Conservation (phyloP, 2,329 filamentous ascomycete species). For the Purpureocillium takamizusanense region DNA sequence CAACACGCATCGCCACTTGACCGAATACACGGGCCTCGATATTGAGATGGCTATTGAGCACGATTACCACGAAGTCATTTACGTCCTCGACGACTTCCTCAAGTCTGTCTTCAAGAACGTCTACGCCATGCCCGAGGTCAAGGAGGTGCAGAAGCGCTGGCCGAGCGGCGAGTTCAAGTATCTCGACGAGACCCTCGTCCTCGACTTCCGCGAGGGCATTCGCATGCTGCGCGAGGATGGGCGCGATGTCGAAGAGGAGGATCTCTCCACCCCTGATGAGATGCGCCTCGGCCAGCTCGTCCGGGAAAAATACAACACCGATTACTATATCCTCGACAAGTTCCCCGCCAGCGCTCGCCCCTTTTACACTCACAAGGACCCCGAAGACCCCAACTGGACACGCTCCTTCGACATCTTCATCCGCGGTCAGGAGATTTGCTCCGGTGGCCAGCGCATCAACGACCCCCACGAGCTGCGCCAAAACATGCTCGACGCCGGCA, state of each 20-base stretch:
- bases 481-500: constrained; percentile 67
- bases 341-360: constrained; percentile 78
- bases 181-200: constrained; percentile 74
- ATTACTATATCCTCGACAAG: constrained; percentile 92
- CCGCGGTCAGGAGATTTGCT: constrained; percentile 85
- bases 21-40: constrained; percentile 89
- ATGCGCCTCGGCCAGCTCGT: constrained; percentile 77
- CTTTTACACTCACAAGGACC: constrained; percentile 85
- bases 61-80: constrained; percentile 81
- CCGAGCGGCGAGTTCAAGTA: constrained; percentile 81
- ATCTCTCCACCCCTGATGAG: constrained; percentile 78
- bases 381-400: constrained; percentile 61
- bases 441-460: constrained; percentile 89
- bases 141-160: constrained; percentile 73
- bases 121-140: constrained; percentile 54
- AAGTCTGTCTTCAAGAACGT: constrained; percentile 55
- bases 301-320: constrained; percentile 77
- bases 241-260: constrained; percentile 64
- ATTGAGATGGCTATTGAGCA: constrained; percentile 86
- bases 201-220: constrained; percentile 72
- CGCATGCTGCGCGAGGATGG: constrained; percentile 76
- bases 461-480: constrained; percentile 64
- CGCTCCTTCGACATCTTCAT: constrained; percentile 96
- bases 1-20: constrained; percentile 89
- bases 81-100: constrained; percentile 68